phyloP scores from a whole-genome alignment of 345 rosid species.

The Streptanthus diversifolius region DNA sequence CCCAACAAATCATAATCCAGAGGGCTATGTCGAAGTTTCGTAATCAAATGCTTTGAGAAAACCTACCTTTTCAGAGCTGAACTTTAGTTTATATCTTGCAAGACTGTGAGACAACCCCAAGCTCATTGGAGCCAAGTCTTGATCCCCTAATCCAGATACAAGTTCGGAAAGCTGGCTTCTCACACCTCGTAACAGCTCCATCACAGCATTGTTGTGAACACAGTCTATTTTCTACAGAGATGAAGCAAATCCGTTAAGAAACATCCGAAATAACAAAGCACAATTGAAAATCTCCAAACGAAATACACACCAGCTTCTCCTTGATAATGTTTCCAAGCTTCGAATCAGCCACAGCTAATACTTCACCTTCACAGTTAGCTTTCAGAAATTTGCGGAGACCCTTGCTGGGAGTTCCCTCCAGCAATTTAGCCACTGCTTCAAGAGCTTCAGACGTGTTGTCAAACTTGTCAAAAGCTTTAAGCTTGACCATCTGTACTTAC shows the following conservation, averaged over 20 bases:
- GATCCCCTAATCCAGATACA: conserved; percentile 66
- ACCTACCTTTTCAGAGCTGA: conserved; percentile 82
- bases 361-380: conserved; percentile 64
- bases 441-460: conserved; percentile 88
- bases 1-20: neutral
- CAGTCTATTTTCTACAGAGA: conserved; percentile 68
- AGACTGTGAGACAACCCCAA: conserved; percentile 90
- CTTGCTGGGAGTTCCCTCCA: conserved; percentile 71
- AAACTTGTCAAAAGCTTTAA: conserved; percentile 82
- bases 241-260: neutral
- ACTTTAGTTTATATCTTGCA: conserved; percentile 86
- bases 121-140: conserved; percentile 94
- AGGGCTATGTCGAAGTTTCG: no score
- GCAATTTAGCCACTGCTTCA: conserved; percentile 63
- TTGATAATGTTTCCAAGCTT: conserved; percentile 92
- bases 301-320: conserved; percentile 65
- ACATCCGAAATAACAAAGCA: neutral
- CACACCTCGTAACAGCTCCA: conserved; percentile 89
- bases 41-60: neutral
- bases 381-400: conserved; percentile 77
- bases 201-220: conserved; percentile 78
- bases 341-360: conserved; percentile 77
- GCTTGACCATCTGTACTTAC: conserved; percentile 56
- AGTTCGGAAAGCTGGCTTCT: conserved; percentile 88
- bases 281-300: neutral